Base-by-base conservation (phyloP, 352 stramenopile species). In the Phytopythium litorale region DNA sequence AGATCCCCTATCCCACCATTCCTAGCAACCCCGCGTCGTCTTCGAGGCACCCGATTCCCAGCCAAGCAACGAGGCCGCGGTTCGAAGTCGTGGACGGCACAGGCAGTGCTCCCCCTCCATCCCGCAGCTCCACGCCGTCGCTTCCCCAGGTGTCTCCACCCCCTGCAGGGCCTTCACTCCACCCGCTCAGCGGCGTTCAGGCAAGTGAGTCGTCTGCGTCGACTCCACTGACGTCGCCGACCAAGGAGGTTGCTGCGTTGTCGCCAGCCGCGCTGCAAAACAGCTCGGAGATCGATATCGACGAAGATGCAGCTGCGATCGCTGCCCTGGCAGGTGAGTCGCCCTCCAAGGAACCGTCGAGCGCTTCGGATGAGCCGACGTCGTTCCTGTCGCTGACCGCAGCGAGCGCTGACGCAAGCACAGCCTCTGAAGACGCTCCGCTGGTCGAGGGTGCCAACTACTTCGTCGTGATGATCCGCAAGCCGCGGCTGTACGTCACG, bases 401-500 rank as follows among this genome's bases (percentile, higher is more conserved):
- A n/a, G 13, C 46, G 46, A 52, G 23, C 23, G 40, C 38, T 48
- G 16, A 38, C 40, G 60, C 19, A 15, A 64, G 16, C 19, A 37
- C 51, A 8, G 32, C 32, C 12, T 61, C 28, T 8, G 19, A 59
- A 0, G 21, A 28, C 53, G 54, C 16, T 7, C 16, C 56, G 50
- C 40, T 65, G n/a, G 53, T 66, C 28, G 64, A 60, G 30, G 68
- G 58, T 25, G 67, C 59, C 46, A 68, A 73, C 25, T 70, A 72
- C 33, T 63, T 78, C 21, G 38, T 72, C 12, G 73, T 91, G 16
- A 54, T 43, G 9, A 76, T 91, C 52, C 66, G 25, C 7, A 68
- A 75, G 33, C 58, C 32, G 9, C 70, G 80, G 25, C 60, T 93
- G 56, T 80, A 75, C 56, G 63, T 93, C 30, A 91, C 84, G 32